Base-by-base conservation (phyloP, 177 flowering plant genomes). In the Telopea speciosissima region DNA sequence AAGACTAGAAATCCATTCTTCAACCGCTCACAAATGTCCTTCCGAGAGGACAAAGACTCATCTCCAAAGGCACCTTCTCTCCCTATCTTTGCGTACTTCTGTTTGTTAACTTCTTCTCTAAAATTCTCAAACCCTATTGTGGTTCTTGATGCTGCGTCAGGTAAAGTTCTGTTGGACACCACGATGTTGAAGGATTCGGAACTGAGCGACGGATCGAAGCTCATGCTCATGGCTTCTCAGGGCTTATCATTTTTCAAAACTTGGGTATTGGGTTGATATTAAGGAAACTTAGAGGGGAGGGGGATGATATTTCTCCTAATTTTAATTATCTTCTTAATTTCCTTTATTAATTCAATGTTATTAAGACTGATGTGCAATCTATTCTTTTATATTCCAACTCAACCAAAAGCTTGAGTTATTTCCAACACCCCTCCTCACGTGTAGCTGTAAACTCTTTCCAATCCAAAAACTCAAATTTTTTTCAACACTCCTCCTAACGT, bases 211-310 rank as follows among this genome's bases (percentile, higher is more conserved):
- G 93, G 97, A 21, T 80, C 91, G 10, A 92, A 87, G 74, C 52
- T 94, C 77, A 92, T 92, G 97, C 91, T 94, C 65, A 75, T 94
- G 79, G 91, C 93, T 65, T 85, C 97, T 67, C 90, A 90, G 66
- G n/a, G n/a, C n/a, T n/a, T n/a, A n/a, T n/a, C n/a, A n/a, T n/a
- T n/a, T n/a, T n/a, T n/a, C n/a, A n/a, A n/a, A n/a, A n/a, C n/a
- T n/a, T n/a, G n/a, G n/a, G n/a, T n/a, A n/a, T n/a, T n/a, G n/a
- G n/a, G n/a, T n/a, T n/a, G n/a, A n/a, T n/a, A n/a, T n/a, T n/a
- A n/a, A n/a, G n/a, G n/a, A n/a, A n/a, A n/a, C n/a, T n/a, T n/a
- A n/a, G n/a, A n/a, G n/a, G n/a, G n/a, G n/a, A n/a, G n/a, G n/a
- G n/a, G n/a, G n/a, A n/a, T n/a, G n/a, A n/a, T n/a, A n/a, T n/a